Evolutionary conservation across 495 filamentous ascomycete genomes (phyloP), one percentile per base, ranked within the genome.

Genomic region (Annulohypoxylon stygium): DNA sequence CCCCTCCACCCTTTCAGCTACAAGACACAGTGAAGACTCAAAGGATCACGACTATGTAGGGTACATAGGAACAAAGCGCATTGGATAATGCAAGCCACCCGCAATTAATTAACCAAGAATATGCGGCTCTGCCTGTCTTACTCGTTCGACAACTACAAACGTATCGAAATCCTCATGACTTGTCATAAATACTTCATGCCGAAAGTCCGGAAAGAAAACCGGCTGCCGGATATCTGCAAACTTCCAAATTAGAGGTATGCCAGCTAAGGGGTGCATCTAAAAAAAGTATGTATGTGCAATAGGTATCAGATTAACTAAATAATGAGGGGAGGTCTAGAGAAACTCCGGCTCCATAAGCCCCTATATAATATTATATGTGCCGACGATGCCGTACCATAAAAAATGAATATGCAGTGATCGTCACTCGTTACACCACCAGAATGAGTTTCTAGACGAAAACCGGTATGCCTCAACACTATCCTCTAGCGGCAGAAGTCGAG

Each of bases 301-400:
- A 57, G n/a, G 51, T 33, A 33, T 55, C 23, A 12, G 14, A 55
- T 55, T 34, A 57, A 57, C 53, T 54, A 57, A 20, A 37, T 57
- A 55, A 59, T 20, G 51, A 70, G 59, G 23, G 43, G 18, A 39
- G 26, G 16, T 41, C 51, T 45, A 65, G 23, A 65, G 55, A 65
- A 61, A 54, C 61, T 71, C 54, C 67, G 60, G 60, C 47, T 65
- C 54, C 61, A 53, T 54, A 43, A 45, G 23, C n/a, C 20, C 41
- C 30, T 70, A 64, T 59, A 34, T 55, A 63, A 34, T 55, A 63
- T 62, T 30, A 30, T 30, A 30, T 6, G 5, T 30, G 36, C 48
- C 48, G 25, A 25, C 0, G 51, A 30, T 36, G 33, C 14, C 0
- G 60, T 48, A 16, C 43, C 43, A 23, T 41, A 26, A 51, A 14